phyloP scores from a whole-genome alignment of 2,329 filamentous ascomycete species.

The Arachnomyces sp. region DNA sequence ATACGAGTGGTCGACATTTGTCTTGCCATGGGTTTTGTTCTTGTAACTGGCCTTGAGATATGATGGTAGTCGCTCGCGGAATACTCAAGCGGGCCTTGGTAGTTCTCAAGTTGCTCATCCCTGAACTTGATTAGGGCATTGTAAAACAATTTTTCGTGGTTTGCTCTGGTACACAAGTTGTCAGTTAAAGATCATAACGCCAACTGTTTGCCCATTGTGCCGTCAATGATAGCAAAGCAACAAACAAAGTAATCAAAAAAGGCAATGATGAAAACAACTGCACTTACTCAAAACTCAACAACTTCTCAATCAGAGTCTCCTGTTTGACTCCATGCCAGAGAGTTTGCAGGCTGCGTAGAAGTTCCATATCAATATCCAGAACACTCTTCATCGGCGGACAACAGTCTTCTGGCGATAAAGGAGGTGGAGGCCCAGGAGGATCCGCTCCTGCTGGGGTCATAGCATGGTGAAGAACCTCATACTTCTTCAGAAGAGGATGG shows the following conservation, averaged over 20 bases:
- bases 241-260: too few species aligned
- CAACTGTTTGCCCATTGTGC: too few species aligned
- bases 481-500: constrained; percentile 79
- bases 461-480: constrained; percentile 65
- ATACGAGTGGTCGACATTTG: constrained; percentile 22
- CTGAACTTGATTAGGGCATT: constrained; percentile 74
- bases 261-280: neutral
- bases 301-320: constrained; percentile 59
- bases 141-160: constrained; percentile 93
- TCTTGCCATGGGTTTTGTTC: constrained; percentile 26
- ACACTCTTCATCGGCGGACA: constrained; percentile 52
- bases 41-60: constrained; percentile 38
- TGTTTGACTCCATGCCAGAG: constrained; percentile 84
- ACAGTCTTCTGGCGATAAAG: constrained; percentile 54
- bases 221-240: too few species aligned
- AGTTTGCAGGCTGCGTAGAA: constrained; percentile 77
- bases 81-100: constrained; percentile 67
- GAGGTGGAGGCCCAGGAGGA: constrained; percentile 48
- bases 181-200: too few species aligned
- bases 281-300: constrained; percentile 59
- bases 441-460: constrained; percentile 48
- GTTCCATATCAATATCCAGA: constrained; percentile 68
- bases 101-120: constrained; percentile 80
- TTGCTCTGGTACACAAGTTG: constrained; percentile 47
- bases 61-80: constrained; percentile 91